Evolutionary conservation across 257 asterid species (phyloP), one percentile per base, ranked within the genome.

Genomic region (Henckelia pumila): DNA sequence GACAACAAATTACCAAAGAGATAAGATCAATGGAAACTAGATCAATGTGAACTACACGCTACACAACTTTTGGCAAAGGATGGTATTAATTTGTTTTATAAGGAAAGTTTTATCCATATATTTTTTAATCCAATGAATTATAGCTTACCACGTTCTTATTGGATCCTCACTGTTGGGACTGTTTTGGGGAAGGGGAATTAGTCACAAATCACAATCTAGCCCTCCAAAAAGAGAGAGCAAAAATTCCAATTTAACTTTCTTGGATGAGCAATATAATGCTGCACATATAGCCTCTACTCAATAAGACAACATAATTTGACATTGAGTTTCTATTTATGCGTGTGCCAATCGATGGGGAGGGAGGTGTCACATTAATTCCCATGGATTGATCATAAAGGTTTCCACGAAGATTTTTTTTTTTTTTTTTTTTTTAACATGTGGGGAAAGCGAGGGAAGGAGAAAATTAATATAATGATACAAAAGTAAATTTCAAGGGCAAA

Each of bases 1-100:
- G 86, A 66, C 81, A 79, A 70, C 81, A 53, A 1, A 32, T 21
- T 17, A 47, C 8, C 21, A 47, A 47, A 47, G 55, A 47, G 21
- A 47, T 47, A 47, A 47, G 55, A 47, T 47, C 55, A 16, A 47
- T n/a, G n/a, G n/a, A n/a, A n/a, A n/a, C n/a, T n/a, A n/a, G n/a
- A n/a, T n/a, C n/a, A n/a, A n/a, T n/a, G n/a, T n/a, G n/a, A n/a
- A n/a, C n/a, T n/a, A n/a, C n/a, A n/a, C n/a, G n/a, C n/a, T n/a
- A n/a, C 23, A 22, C 33, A 10, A 26, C 52, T 59, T 59, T 49
- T 20, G 19, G 52, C n/a, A 13, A 59, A 66, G 8, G 21, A 17
- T 47, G 20, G 0, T 1, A 16, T n/a, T n/a, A n/a, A n/a, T 44
- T 14, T 47, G 20, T 47, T 17, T 5, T 47, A 3, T 47, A 1